Conservation (phyloP, 2,329 filamentous ascomycete species). For the Aureobasidium sp. region DNA sequence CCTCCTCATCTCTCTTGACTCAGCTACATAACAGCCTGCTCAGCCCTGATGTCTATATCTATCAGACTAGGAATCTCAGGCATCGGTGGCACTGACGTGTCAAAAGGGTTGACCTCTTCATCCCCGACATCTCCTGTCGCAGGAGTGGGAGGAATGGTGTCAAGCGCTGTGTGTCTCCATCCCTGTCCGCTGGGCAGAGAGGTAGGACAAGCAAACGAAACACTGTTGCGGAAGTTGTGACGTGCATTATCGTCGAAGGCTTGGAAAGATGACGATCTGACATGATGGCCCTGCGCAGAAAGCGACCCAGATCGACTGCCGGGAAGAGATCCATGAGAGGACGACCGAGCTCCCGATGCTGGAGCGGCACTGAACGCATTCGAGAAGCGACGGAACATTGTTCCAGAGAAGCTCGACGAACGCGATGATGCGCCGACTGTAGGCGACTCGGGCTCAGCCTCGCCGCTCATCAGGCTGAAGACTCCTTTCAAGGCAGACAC, state of each 20-base stretch:
- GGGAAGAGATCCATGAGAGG: slow-evolving; percentile 11
- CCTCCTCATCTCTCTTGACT: too few species aligned
- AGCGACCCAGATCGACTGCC: background rate
- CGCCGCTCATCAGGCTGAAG: slow-evolving; percentile 33
- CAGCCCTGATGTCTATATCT: background rate
- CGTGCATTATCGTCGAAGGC: slow-evolving; percentile 23
- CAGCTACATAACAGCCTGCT: slow-evolving; percentile 4
- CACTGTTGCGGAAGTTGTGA: slow-evolving; percentile 29
- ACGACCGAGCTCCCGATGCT: slow-evolving; percentile 15
- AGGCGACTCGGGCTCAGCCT: background rate
- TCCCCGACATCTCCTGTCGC: slow-evolving; percentile 18
- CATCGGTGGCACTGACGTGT: slow-evolving; percentile 19
- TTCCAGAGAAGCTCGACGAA: slow-evolving; percentile 21
- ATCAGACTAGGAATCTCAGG: slow-evolving; percentile 11
- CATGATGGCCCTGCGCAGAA: background rate
- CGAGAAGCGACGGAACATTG: slow-evolving; percentile 25
- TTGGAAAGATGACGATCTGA: background rate
- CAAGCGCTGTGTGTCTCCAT: slow-evolving; percentile 22
- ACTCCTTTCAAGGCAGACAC: slow-evolving; percentile 36
- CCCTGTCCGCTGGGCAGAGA: slow-evolving; percentile 24
- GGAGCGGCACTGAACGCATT: slow-evolving; percentile 21
- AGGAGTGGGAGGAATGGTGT: slow-evolving; percentile 34
- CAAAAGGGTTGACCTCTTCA: slow-evolving; percentile 30
- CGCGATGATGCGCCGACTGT: slow-evolving; percentile 16
- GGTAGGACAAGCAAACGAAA: slow-evolving; percentile 31